These are phyloP conservation scores for Fonsecaea pugnacius DNA, from an alignment of 2,329 filamentous ascomycete genomes.

Conservation along the genomic window DNA sequence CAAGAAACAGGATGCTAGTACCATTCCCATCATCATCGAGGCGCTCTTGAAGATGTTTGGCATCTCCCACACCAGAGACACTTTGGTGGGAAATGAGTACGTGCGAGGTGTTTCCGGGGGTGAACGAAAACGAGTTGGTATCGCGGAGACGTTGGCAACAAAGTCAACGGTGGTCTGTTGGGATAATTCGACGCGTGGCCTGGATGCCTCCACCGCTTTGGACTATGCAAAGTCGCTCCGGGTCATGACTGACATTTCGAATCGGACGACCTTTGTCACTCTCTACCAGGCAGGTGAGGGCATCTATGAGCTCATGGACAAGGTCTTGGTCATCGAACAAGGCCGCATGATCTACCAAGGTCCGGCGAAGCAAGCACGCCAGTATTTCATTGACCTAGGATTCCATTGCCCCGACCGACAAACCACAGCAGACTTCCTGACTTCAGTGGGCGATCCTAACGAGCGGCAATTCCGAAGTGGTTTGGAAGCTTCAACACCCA, in stretches of 20 bases:
- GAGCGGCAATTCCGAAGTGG: constrained; percentile 71
- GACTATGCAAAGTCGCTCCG: constrained; percentile 74
- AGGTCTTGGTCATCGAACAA: constrained; percentile 75
- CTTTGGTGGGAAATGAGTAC: constrained; percentile 74
- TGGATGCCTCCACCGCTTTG: constrained; percentile 77
- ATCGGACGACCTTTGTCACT: constrained; percentile 71
- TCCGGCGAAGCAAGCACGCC: constrained; percentile 61
- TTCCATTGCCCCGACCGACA: constrained; percentile 64
- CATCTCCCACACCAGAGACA: constrained; percentile 74
- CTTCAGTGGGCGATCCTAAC: constrained; percentile 72
- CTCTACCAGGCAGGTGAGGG: constrained; percentile 73
- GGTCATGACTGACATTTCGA: constrained; percentile 75
- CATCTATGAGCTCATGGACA: constrained; percentile 76
- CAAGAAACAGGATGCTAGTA: constrained; percentile 65
- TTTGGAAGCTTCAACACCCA: constrained; percentile 68
- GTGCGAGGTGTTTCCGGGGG: constrained; percentile 77
- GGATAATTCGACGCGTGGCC: constrained; percentile 80
- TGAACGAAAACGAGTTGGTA: constrained; percentile 78
- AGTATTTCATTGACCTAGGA: constrained; percentile 70
- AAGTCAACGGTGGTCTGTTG: constrained; percentile 75
- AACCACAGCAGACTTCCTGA: constrained; percentile 79
- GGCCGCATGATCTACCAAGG: constrained; percentile 73
- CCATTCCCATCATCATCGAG: constrained; percentile 71
- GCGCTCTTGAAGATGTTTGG: constrained; percentile 78
- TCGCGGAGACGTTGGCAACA: constrained; percentile 75